phyloP scores from a whole-genome alignment of 1,139 yeast genomes.

The Meyerozyma elateridarum region DNA sequence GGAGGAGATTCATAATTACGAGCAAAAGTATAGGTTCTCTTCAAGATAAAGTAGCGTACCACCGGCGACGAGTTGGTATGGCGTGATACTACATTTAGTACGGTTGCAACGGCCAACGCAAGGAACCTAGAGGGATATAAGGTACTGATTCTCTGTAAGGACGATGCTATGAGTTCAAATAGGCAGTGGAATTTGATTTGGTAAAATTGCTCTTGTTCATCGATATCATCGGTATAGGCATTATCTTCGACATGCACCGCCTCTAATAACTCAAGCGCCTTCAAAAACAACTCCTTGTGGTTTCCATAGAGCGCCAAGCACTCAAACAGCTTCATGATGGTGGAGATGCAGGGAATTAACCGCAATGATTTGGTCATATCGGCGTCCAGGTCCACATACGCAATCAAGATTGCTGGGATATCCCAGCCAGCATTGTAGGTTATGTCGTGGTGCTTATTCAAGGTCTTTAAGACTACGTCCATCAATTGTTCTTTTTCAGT shows the following conservation, averaged over 20 bases:
- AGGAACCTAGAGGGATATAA: slow-evolving; percentile 72
- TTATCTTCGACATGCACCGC: slow-evolving; percentile 17
- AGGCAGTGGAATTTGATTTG: slow-evolving; percentile 60
- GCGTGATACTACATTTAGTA: slow-evolving; percentile 44
- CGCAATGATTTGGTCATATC: slow-evolving; percentile 22
- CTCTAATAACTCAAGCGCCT: slow-evolving; percentile 58
- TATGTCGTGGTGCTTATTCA: slow-evolving; percentile 38
- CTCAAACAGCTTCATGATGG: slow-evolving; percentile 49
- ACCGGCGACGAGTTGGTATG: slow-evolving; percentile 26
- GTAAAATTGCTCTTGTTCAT: slow-evolving; percentile 29
- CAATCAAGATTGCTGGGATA: slow-evolving; percentile 58
- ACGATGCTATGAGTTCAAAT: slow-evolving; percentile 54
- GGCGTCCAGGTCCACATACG: slow-evolving; percentile 32
- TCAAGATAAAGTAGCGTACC: slow-evolving; percentile 42
- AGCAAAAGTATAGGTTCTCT: slow-evolving; percentile 60
- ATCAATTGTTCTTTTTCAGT: slow-evolving; percentile 47
- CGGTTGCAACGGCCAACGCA: slow-evolving; percentile 56
- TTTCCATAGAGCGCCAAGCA: slow-evolving; percentile 63
- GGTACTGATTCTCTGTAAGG: slow-evolving; percentile 53
- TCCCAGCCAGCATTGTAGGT: slow-evolving; percentile 84
- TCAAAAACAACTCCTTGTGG: slow-evolving; percentile 71
- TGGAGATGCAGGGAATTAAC: slow-evolving; percentile 30
- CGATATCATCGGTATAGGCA: slow-evolving; percentile 12
- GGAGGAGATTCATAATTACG: slow-evolving; percentile 58
- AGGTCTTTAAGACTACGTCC: slow-evolving; percentile 30